Evolutionary conservation across 768 basidiomycete species (phyloP).

Genomic region (Crassisporium funariophilum): DNA sequence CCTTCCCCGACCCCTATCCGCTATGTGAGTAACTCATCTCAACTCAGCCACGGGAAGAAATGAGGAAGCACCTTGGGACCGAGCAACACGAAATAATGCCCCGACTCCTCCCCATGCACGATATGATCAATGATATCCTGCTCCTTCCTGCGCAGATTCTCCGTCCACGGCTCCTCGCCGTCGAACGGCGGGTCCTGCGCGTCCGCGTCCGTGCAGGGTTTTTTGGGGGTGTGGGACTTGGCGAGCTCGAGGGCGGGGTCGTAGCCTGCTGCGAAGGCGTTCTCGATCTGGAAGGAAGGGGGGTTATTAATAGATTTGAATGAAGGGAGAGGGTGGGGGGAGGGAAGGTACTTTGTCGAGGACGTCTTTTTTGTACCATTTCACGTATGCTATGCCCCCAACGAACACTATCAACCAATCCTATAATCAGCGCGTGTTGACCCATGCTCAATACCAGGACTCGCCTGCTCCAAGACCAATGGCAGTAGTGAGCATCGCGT

Average conservation of each 20-base stretch:
- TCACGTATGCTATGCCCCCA: constrained; percentile 71
- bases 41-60: not conserved
- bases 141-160: constrained; percentile 71
- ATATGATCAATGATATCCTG: constrained; percentile 79
- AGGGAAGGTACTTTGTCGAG: constrained; percentile 63
- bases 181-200: constrained; percentile 23
- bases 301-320: constrained; percentile 5
- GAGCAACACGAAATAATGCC: constrained; percentile 76
- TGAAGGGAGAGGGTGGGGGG: not conserved
- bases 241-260: constrained; percentile 81
- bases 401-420: constrained; percentile 49
- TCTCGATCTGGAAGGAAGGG: constrained; percentile 61
- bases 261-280: constrained; percentile 78
- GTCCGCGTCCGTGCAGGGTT: constrained; percentile 30
- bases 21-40: constrained; percentile 5
- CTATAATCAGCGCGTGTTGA: not conserved
- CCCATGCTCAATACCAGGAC: constrained; percentile 15
- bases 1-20: constrained; percentile 74
- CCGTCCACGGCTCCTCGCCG: constrained; percentile 48
- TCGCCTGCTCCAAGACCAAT: constrained; percentile 64
- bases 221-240: constrained; percentile 42
- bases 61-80: constrained; percentile 64
- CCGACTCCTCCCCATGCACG: constrained; percentile 69
- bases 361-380: constrained; percentile 84
- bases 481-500: constrained; percentile 60